These are phyloP conservation scores for Trypanosoma lewisi DNA, from an alignment of 208 protist species.

Conservation along the genomic window DNA sequence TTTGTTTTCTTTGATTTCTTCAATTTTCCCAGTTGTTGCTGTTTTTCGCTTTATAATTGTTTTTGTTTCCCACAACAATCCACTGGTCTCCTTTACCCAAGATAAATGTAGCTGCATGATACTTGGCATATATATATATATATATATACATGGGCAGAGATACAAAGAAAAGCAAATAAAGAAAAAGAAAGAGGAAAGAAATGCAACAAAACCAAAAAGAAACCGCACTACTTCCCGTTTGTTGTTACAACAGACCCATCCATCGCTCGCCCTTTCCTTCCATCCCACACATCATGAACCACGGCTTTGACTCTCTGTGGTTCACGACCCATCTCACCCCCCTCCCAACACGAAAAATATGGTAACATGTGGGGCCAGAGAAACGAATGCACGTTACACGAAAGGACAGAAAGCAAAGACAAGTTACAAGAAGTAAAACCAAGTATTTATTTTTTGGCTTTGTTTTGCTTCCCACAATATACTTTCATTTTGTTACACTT, in stretches of 20 bases:
- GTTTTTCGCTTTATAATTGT: background rate
- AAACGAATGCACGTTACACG: too few relatives aligned
- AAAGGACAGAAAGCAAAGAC: too few relatives aligned
- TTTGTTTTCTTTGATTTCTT: background rate
- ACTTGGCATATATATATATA: background rate
- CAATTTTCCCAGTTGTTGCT: background rate
- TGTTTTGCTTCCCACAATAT: too few relatives aligned
- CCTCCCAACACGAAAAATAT: too few relatives aligned
- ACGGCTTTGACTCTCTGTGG: too few relatives aligned
- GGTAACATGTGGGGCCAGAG: too few relatives aligned
- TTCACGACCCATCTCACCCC: too few relatives aligned
- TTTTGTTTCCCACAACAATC: background rate
- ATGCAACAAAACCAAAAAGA: background rate
- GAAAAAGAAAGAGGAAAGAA: slow-evolving; percentile 6
- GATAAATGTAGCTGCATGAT: background rate
- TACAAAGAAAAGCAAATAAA: background rate
- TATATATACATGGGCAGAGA: background rate
- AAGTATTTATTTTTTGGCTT: too few relatives aligned
- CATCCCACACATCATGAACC: too few relatives aligned
- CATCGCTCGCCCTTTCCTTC: too few relatives aligned
- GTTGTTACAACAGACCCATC: background rate
- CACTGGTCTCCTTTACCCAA: background rate
- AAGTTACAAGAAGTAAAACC: too few relatives aligned
- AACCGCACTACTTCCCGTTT: background rate
- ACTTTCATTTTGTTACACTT: too few relatives aligned